phyloP scores from a whole-genome alignment of 2,329 filamentous ascomycete genomes.

The Paecilomyces fulvus region DNA sequence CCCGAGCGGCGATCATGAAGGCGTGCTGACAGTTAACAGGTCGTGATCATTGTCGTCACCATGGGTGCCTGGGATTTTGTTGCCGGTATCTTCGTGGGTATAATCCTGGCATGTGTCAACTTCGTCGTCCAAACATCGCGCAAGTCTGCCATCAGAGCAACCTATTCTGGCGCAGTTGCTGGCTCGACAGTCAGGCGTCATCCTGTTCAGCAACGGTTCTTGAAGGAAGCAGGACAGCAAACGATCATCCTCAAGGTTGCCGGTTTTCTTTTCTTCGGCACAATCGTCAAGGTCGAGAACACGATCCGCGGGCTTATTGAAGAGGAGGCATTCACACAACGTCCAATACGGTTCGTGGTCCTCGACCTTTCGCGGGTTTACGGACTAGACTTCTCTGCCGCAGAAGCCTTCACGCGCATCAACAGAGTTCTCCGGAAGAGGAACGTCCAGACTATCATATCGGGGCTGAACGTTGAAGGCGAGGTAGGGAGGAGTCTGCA shows the following conservation, averaged over 20 bases:
- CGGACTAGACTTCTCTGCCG: slow-evolving; percentile 91
- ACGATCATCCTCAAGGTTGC: slow-evolving; percentile 86
- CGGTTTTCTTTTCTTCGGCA: slow-evolving; percentile 97
- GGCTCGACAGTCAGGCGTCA: slow-evolving; percentile 89
- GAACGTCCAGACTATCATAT: slow-evolving; percentile 72
- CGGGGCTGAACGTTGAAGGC: slow-evolving; percentile 67
- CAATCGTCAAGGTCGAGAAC: slow-evolving; percentile 89
- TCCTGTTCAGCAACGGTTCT: slow-evolving; percentile 76
- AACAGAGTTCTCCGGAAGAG: slow-evolving; percentile 72
- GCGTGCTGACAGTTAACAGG: slow-evolving; percentile 32
- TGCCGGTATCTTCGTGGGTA: slow-evolving; percentile 82
- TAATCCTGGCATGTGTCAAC: slow-evolving; percentile 81
- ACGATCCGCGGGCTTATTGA: slow-evolving; percentile 75
- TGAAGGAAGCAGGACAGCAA: slow-evolving; percentile 77
- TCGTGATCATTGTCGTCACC: slow-evolving; percentile 79
- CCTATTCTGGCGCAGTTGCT: slow-evolving; percentile 82
- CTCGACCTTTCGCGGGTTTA: slow-evolving; percentile 84
- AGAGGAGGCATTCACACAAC: slow-evolving; percentile 66
- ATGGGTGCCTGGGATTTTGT: slow-evolving; percentile 99
- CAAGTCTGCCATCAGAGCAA: slow-evolving; percentile 78
- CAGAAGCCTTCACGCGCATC: slow-evolving; percentile 88
- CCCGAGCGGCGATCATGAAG: neutral
- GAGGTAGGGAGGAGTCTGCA: slow-evolving; percentile 70
- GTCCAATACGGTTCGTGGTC: slow-evolving; percentile 81
- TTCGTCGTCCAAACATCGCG: slow-evolving; percentile 87